A percentile compares a stretch with the other conserved stretches of the same genome.
These are phyloP conservation scores for Dunaliella salina DNA, from an alignment of 163 green algal genomes.

Conservation along the genomic window DNA sequence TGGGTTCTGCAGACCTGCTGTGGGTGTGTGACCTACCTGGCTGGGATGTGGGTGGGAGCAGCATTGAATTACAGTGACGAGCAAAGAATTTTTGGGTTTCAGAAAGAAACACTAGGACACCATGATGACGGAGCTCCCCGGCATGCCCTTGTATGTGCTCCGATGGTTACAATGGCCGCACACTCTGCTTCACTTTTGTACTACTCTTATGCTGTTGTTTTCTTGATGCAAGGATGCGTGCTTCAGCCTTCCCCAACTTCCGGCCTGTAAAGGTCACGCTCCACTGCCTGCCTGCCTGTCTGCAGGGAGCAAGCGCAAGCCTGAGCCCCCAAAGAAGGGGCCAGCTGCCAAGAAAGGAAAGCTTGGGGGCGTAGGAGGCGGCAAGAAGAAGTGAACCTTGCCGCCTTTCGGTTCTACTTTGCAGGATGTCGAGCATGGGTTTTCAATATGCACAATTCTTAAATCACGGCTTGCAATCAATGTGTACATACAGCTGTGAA, in stretches of 20 bases:
- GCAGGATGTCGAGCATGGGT: background rate
- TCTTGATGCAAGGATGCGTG: background rate
- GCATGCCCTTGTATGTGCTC: too few species aligned
- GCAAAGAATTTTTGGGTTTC: too few species aligned
- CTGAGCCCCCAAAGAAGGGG: conserved; percentile 6
- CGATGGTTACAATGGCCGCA: too few species aligned
- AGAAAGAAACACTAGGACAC: too few species aligned
- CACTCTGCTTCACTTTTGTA: too few species aligned
- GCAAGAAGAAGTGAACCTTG: conserved; percentile 31
- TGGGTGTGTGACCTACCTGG: too few species aligned
- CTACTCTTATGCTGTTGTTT: background rate
- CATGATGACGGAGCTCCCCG: too few species aligned
- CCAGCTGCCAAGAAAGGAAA: conserved; percentile 42
- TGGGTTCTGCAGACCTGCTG: too few species aligned
- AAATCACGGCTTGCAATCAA: too few species aligned
- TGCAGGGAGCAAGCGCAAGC: conserved; percentile 36
- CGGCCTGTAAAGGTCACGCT: background rate
- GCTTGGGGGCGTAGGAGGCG: conserved; percentile 34
- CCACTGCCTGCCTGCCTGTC: background rate
- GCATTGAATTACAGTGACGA: too few species aligned
- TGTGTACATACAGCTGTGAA: background rate
- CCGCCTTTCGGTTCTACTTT: background rate
- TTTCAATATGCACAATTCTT: background rate
- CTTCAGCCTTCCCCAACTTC: background rate
- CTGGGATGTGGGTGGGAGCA: too few species aligned